Evolutionary conservation across 2,329 filamentous ascomycete genomes (phyloP).

Genomic region (Colletotrichum agaves): DNA sequence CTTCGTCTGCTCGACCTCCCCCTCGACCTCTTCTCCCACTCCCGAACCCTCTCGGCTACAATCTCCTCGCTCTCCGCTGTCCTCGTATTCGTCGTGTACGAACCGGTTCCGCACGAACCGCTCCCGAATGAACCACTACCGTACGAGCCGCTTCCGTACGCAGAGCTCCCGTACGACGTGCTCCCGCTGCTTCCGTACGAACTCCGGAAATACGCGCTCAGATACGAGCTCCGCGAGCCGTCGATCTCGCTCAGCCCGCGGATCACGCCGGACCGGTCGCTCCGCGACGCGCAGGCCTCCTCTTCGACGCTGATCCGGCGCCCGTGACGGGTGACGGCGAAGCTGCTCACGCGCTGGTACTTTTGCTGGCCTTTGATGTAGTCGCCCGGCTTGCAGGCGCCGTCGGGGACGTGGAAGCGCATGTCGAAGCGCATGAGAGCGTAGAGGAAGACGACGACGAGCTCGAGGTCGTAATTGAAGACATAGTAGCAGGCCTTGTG

Average conservation of each 20-base stretch:
- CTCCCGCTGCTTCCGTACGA: neutral
- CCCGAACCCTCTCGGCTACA: slow-evolving; percentile 1
- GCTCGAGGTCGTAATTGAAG: slow-evolving; percentile 81
- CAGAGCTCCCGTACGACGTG: neutral
- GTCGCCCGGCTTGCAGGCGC: slow-evolving; percentile 68
- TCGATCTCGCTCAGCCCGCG: slow-evolving; percentile 8
- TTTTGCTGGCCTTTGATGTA: slow-evolving; percentile 47
- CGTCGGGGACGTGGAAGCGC: slow-evolving; percentile 72
- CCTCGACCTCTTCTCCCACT: slow-evolving; percentile 19
- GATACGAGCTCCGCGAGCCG: neutral
- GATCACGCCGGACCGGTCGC: slow-evolving; percentile 33
- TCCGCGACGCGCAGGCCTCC: slow-evolving; percentile 42
- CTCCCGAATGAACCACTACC: neutral
- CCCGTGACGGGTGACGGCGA: slow-evolving; percentile 3
- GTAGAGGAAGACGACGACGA: slow-evolving; percentile 76
- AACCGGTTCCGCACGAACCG: slow-evolving; percentile 1
- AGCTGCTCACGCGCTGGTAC: slow-evolving; percentile 31
- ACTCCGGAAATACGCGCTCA: slow-evolving; percentile 11
- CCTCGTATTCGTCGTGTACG: slow-evolving; percentile 1
- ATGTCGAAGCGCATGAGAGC: slow-evolving; percentile 76
- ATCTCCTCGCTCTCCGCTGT: slow-evolving; percentile 15
- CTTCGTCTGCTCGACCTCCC: slow-evolving; percentile 1
- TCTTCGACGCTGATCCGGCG: slow-evolving; percentile 38
- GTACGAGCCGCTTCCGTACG: slow-evolving; percentile 8
- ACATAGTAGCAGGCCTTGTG: slow-evolving; percentile 79